Evolutionary conservation across 805 yeast genomes (phyloP).

Genomic region (Candida succiphila): DNA sequence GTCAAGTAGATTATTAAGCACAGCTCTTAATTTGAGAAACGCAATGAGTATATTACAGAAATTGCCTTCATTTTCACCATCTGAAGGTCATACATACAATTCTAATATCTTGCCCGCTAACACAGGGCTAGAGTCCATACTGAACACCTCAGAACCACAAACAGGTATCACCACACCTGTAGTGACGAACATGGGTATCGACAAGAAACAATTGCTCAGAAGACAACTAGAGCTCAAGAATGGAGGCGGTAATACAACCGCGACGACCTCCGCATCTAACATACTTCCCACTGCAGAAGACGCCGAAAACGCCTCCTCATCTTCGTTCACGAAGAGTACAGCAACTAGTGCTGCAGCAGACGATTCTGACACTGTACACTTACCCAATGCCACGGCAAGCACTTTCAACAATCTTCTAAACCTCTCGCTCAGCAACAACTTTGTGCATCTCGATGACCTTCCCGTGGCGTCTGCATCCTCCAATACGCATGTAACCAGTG

Average conservation of each 20-base stretch:
- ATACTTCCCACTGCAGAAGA: too few relatives aligned
- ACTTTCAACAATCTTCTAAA: conserved; percentile 19
- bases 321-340: too few relatives aligned
- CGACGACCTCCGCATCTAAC: too few relatives aligned
- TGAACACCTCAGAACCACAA: not conserved
- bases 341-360: too few relatives aligned
- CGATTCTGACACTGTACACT: too few relatives aligned
- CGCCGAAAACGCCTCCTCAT: too few relatives aligned
- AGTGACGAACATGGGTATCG: not conserved
- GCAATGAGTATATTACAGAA: conserved; percentile 37
- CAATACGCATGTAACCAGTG: too few relatives aligned
- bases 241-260: too few relatives aligned
- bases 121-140: too few relatives aligned
- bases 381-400: conserved; percentile 15
- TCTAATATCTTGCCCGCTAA: not conserved
- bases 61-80: conserved; percentile 46
- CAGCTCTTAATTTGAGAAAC: conserved; percentile 31
- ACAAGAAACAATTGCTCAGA: too few relatives aligned
- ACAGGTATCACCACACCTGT: not conserved
- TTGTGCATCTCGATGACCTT: conserved; percentile 11
- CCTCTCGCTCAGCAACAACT: conserved; percentile 16
- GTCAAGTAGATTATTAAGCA: conserved; percentile 55
- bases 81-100: conserved; percentile 46
- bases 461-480: not conserved
- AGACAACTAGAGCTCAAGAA: too few relatives aligned